Base-by-base conservation (phyloP, 2,329 filamentous ascomycete genomes). In the Alternaria tenuissima region DNA sequence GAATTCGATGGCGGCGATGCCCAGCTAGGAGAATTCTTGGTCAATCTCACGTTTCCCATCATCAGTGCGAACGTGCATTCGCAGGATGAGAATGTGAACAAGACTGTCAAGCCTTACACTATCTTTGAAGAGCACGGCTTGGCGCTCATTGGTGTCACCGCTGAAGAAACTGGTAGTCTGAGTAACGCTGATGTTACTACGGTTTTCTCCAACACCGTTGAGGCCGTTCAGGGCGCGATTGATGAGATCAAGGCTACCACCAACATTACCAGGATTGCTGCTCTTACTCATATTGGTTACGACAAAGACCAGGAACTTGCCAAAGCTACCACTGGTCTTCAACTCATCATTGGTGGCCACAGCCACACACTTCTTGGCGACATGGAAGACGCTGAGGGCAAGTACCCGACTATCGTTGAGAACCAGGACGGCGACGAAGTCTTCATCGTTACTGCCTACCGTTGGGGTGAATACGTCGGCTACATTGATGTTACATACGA, bases 391-490 rank as follows among this genome's bases (percentile, higher is more conserved):
- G 84, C 87, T 14, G 80, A 83, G 67, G 88, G 88, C 34, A 80
- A 84, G 8, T 90, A 90, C 70, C 88, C 88, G 1, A 90, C 88
- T 14, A 86, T 90, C 52, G 83, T 84, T 53, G 77, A 84, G 28
- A 89, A 90, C 73, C 76, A 81, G 62, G 84, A 87, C 51, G 88
- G 87, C 44, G 85, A 90, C 34, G 88, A 90, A 68, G 88, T 90
- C 51, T 90, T 90, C 70, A 84, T 90, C 68, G 88, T 91, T 18
- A 89, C 87, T 7, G 85, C 88, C 3, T 90, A 88, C 71, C 84
- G 87, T 63, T 90, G 88, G 88, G 88, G 88, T 52, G 87, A 90
- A 77, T 90, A 90, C 57, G 76, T 90, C 3, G 88, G 88, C 58
- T 88, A 88, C 73, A 90, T 90, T 65, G 87, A 89, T 63, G 83